phyloP scores from a whole-genome alignment of 2,329 filamentous ascomycete species.

The Scedosporium aurantiacum region DNA sequence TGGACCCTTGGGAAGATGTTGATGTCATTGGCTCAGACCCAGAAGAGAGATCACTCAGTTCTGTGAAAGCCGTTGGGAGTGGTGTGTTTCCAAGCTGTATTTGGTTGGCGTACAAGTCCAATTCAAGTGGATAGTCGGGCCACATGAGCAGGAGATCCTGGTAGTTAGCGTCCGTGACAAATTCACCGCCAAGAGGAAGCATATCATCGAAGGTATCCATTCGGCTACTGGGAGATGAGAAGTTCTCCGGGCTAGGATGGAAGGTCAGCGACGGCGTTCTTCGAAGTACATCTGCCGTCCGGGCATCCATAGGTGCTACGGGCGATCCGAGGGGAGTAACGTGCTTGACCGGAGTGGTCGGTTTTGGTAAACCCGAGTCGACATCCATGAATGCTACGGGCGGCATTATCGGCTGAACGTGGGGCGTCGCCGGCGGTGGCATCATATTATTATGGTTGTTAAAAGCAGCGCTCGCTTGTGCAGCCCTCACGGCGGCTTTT shows the following conservation, averaged over 20 bases:
- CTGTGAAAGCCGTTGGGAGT: conserved; percentile 25
- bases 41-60: conserved; percentile 29
- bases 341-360: conserved; percentile 16
- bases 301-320: conserved; percentile 20
- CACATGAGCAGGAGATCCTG: conserved; percentile 30
- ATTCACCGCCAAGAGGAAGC: conserved; percentile 25
- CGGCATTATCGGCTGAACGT: conserved; percentile 9
- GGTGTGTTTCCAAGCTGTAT: conserved; percentile 23
- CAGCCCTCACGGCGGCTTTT: conserved; percentile 33
- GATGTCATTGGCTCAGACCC: conserved; percentile 29
- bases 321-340: conserved; percentile 16
- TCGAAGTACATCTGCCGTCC: conserved; percentile 17
- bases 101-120: conserved; percentile 27
- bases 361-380: conserved; percentile 15
- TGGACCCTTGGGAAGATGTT: conserved; percentile 29
- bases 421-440: conserved; percentile 13
- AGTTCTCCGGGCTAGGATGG: conserved; percentile 22
- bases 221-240: conserved; percentile 24
- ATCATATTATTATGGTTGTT: conserved; percentile 15
- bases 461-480: conserved; percentile 26
- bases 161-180: conserved; percentile 26
- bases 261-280: conserved; percentile 20
- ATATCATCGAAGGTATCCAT: conserved; percentile 30
- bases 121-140: conserved; percentile 30
- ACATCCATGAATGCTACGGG: conserved; percentile 23